Percentiles rank a stretch among this genome's conserved stretches.
Evolutionary conservation across 148 eudicot species (phyloP).

Genomic region (Tetragonia tetragonoides): DNA sequence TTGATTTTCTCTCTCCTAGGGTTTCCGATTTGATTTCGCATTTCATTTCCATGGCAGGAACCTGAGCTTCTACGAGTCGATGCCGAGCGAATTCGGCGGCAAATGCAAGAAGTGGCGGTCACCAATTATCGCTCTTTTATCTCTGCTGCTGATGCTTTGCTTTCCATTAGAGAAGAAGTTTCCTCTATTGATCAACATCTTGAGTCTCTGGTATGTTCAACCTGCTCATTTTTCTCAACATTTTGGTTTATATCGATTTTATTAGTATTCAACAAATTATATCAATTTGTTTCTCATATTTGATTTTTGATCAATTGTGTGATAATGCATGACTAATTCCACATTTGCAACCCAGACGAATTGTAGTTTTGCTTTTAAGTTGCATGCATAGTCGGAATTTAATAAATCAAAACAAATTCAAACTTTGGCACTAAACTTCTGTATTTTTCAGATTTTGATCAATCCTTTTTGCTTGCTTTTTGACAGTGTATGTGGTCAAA

Average conservation of each 20-base stretch:
- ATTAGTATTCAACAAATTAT: not conserved
- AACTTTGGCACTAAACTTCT: not conserved
- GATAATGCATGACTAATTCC: not conserved
- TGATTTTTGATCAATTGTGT: not conserved
- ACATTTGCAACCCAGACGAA: not conserved
- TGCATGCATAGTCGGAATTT: not conserved
- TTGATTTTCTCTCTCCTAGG: not conserved
- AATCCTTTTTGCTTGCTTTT: not conserved
- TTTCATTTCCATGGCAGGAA: slow-evolving; percentile 40
- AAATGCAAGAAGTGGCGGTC: slow-evolving; percentile 99
- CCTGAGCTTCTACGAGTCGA: slow-evolving; percentile 95
- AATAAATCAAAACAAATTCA: not conserved
- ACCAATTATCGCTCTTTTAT: slow-evolving; percentile 90
- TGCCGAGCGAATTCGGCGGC: slow-evolving; percentile 90
- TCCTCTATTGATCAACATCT: slow-evolving; percentile 87
- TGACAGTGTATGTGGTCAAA: not conserved
- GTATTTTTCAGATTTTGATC: not conserved
- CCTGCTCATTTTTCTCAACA: too few species aligned
- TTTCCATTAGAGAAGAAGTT: slow-evolving; percentile 68
- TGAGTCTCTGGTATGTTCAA: slow-evolving; percentile 59
- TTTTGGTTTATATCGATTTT: too few species aligned
- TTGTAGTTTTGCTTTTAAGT: not conserved
- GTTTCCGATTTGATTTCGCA: slow-evolving; percentile 3
- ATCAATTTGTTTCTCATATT: not conserved
- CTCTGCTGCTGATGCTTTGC: slow-evolving; percentile 91